Evolutionary conservation across 2,329 filamentous ascomycete genomes (phyloP).

Genomic region (Sporothrix euskadiensis): DNA sequence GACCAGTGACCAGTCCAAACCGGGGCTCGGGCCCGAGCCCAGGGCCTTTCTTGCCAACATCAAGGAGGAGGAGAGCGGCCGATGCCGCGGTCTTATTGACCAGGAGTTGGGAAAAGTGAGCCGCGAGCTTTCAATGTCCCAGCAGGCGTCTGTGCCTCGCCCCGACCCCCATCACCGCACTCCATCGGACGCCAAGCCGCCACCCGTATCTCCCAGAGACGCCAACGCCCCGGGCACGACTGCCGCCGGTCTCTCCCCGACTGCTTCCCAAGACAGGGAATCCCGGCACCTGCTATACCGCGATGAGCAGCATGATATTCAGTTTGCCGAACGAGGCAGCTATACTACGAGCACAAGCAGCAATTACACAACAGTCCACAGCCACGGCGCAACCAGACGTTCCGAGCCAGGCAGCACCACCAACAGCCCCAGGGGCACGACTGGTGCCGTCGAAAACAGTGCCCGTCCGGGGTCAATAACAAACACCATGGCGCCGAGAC

Average conservation of each 20-base stretch:
- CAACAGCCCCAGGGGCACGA: conserved; percentile 15
- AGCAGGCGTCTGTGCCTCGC: conserved; percentile 58
- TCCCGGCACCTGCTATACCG: conserved; percentile 17
- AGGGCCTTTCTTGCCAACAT: conserved; percentile 24
- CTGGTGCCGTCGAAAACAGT: conserved; percentile 25
- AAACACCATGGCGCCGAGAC: conserved; percentile 7
- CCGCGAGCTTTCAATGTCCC: conserved; percentile 63
- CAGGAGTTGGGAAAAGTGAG: conserved; percentile 55
- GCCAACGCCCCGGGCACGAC: not conserved
- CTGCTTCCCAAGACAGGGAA: not conserved
- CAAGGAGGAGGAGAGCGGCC: conserved; percentile 41
- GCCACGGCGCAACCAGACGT: not conserved
- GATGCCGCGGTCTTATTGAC: conserved; percentile 59
- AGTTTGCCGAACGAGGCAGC: conserved; percentile 28
- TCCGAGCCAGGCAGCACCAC: not conserved
- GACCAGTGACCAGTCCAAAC: conserved; percentile 24
- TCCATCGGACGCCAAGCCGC: conserved; percentile 15
- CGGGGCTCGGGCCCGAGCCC: conserved; percentile 5
- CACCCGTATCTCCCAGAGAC: not conserved
- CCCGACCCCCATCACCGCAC: conserved; percentile 52
- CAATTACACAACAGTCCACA: not conserved
- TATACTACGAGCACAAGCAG: not conserved
- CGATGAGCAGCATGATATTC: conserved; percentile 30
- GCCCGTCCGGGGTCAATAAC: not conserved
- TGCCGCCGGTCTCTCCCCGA: conserved; percentile 36